Evolutionary conservation across 306 rosid species (phyloP), one percentile per base, ranked within the genome.

Genomic region (Astragalus membranaceus): DNA sequence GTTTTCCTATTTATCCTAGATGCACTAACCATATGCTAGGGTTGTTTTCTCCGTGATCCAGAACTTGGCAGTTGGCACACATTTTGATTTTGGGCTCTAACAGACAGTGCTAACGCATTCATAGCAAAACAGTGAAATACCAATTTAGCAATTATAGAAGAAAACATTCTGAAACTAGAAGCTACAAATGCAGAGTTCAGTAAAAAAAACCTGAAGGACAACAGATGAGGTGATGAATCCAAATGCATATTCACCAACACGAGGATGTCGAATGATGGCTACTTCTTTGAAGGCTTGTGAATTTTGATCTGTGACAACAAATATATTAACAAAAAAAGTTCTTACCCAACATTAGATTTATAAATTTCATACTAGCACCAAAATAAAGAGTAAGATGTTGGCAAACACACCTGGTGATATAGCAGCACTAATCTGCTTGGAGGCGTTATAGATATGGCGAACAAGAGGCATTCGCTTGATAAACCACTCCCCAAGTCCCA

Each of bases 381-480:
- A 15, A 54, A 13, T 29, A 29, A 56, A 67, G 29, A 43, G 48
- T 56, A 52, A 13, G 37, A 67, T 42, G 52, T 53, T 53, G 43
- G 26, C 33, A 66, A 43, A 80, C 77, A 70, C 49, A 92, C 98
- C 98, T 73, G 98, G 98, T 62, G 98, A 92, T 76, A 92, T 92
- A 61, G 98, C 98, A 44, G 96, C 76, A 79, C 96, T 92, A 72
- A 92, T 92, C 83, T 92, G 98, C 91, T 92, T 92, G 67, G 98
- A 92, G 37, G 98, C 98, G 75, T 77, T 92, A 80, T 92, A 92
- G 47, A 92, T 88, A 76, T 92, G 98, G 14, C 96, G 91, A 68
- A 92, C 95, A 78, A 92, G 88, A 33, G 98, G 98, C 98, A 92
- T 92, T 78, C 91, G 84, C 83, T 92, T 92, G 79, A 92, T 92